A percentile compares a stretch with the other conserved stretches of the same genome.
Conservation (phyloP, 208 protist species). For the Novymonas esmeraldas region DNA sequence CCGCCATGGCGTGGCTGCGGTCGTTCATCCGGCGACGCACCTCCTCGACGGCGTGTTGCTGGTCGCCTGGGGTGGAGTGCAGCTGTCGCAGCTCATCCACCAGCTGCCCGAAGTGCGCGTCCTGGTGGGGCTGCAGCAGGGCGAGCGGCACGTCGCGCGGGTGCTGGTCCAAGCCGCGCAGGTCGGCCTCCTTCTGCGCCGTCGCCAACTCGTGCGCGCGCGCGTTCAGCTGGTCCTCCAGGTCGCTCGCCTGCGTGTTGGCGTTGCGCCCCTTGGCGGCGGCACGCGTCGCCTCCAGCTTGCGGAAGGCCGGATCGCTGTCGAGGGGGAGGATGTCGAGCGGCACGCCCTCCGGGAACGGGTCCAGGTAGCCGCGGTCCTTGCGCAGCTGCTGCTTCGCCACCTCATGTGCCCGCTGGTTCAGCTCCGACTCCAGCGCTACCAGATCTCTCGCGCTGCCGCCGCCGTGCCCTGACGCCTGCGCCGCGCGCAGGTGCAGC, state of each 20-base stretch:
- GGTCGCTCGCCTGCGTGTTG: slow-evolving; percentile 37
- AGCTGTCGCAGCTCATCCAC: slow-evolving; percentile 58
- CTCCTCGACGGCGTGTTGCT: slow-evolving; percentile 25
- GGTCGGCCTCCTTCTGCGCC: slow-evolving; percentile 58
- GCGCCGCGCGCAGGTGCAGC: slow-evolving; percentile 31
- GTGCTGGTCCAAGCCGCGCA: slow-evolving; percentile 42
- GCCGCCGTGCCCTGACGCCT: slow-evolving; percentile 22
- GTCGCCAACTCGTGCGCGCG: slow-evolving; percentile 64
- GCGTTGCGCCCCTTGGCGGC: slow-evolving; percentile 56
- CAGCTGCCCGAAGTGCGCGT: slow-evolving; percentile 55
- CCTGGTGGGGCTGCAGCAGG: slow-evolving; percentile 58
- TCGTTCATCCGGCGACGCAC: slow-evolving; percentile 71
- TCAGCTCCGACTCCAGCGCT: slow-evolving; percentile 59
- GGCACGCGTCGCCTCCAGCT: slow-evolving; percentile 64
- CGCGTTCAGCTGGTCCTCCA: slow-evolving; percentile 75
- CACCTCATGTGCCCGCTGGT: slow-evolving; percentile 52
- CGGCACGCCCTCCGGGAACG: slow-evolving; percentile 60
- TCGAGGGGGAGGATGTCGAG: slow-evolving; percentile 66
- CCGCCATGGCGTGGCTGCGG: slow-evolving; percentile 58
- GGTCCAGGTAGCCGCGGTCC: slow-evolving; percentile 68
- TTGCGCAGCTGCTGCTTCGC: slow-evolving; percentile 52
- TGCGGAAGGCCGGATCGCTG: slow-evolving; percentile 54
- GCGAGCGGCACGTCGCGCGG: slow-evolving; percentile 55
- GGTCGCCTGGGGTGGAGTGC: slow-evolving; percentile 31
- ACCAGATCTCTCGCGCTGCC: slow-evolving; percentile 36